phyloP scores from a whole-genome alignment of 2,329 filamentous ascomycete genomes.

The Huntiella savannae region DNA sequence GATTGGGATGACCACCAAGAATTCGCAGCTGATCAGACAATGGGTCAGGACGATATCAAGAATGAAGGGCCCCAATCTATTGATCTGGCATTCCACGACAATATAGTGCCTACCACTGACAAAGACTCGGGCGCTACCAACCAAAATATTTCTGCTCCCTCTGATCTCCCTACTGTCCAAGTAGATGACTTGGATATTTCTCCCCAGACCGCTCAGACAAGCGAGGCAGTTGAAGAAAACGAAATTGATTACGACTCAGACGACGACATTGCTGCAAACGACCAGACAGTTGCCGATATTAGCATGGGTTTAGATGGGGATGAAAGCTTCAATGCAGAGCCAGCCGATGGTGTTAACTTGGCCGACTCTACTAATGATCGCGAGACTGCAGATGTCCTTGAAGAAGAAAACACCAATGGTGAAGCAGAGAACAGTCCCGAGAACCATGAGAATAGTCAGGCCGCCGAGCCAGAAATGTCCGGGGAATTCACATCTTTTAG shows the following conservation, averaged over 20 bases:
- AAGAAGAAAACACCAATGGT: conserved; percentile 5
- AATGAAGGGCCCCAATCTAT: not conserved
- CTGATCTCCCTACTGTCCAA: not conserved
- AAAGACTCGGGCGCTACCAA: not conserved
- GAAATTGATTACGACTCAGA: conserved; percentile 12
- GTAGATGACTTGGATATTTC: too few relatives aligned
- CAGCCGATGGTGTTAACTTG: conserved; percentile 11
- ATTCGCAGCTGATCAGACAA: not conserved
- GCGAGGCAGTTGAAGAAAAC: conserved; percentile 6
- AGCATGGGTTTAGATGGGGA: conserved; percentile 13
- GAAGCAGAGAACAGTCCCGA: conserved; percentile 1
- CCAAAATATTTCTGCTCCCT: not conserved
- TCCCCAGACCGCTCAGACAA: not conserved
- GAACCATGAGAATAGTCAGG: conserved; percentile 1
- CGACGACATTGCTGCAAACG: not conserved
- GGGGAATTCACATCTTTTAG: conserved; percentile 7
- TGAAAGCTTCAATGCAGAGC: conserved; percentile 12
- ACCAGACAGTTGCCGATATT: not conserved
- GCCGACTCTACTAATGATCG: conserved; percentile 19
- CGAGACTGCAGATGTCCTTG: conserved; percentile 13
- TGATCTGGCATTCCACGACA: not conserved
- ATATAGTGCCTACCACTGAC: not conserved
- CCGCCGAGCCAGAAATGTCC: conserved; percentile 13
- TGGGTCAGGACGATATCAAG: not conserved
- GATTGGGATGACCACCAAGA: conserved; percentile 11